phyloP scores from a whole-genome alignment of 2,329 filamentous ascomycete species.

The Colletotrichum siamense region DNA sequence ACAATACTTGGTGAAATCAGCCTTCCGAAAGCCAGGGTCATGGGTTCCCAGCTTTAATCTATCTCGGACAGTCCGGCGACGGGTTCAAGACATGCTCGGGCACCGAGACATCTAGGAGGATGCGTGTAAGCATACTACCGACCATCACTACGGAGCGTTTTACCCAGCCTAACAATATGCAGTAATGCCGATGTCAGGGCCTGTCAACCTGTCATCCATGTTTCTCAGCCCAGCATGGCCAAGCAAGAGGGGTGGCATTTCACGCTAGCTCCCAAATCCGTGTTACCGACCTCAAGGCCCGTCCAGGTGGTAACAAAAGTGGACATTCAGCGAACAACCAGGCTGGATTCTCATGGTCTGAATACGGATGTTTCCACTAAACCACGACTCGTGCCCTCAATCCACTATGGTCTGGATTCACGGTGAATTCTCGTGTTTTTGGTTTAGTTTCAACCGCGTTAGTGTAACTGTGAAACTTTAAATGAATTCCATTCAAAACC shows the following conservation, averaged over 20 bases:
- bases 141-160: not conserved
- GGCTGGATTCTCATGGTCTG: not conserved
- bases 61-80: not conserved
- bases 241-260: not conserved
- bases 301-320: not conserved
- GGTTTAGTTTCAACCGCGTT: not conserved
- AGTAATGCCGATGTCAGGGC: not conserved
- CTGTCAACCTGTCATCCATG: not conserved
- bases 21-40: not conserved
- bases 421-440: not conserved
- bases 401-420: constrained; percentile 5
- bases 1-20: not conserved
- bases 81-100: not conserved
- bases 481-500: not conserved
- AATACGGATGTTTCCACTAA: not conserved
- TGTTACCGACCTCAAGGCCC: not conserved
- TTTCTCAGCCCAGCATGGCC: not conserved
- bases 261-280: not conserved
- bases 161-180: not conserved
- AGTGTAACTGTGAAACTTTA: not conserved
- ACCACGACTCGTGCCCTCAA: not conserved
- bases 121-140: not conserved
- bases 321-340: not conserved
- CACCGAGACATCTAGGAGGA: not conserved
- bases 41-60: not conserved